Conservation (phyloP, 2,329 filamentous ascomycete genomes). For the Amauroascus niger region DNA sequence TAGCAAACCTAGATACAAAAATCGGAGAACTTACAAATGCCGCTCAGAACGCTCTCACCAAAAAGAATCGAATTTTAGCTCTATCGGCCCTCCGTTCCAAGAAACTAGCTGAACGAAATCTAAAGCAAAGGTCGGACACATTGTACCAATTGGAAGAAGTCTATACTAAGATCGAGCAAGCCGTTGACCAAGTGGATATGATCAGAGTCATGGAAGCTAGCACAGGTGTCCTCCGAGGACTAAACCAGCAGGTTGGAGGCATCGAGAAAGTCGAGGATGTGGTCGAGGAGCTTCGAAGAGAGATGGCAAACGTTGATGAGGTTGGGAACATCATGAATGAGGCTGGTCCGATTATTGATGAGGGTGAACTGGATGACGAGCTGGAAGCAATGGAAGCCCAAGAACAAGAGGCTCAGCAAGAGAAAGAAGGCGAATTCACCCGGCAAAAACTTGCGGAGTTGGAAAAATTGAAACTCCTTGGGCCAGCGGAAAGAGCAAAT, state of each 20-base stretch:
- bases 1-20: conserved; percentile 53
- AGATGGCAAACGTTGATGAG: conserved; percentile 76
- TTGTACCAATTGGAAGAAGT: conserved; percentile 75
- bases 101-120: conserved; percentile 66
- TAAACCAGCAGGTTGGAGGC: conserved; percentile 72
- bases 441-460: conserved; percentile 42
- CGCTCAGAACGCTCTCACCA: conserved; percentile 60
- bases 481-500: conserved; percentile 1
- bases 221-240: conserved; percentile 56
- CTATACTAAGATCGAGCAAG: conserved; percentile 73
- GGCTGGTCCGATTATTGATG: conserved; percentile 52
- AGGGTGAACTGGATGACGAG: conserved; percentile 78
- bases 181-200: conserved; percentile 72
- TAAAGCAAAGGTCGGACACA: conserved; percentile 62
- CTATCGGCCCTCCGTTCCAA: conserved; percentile 70
- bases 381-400: conserved; percentile 63
- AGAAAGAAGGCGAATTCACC: conserved; percentile 43
- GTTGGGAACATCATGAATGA: conserved; percentile 68
- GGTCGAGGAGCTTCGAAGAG: conserved; percentile 63
- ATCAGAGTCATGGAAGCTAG: conserved; percentile 74
- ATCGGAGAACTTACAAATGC: conserved; percentile 42
- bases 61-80: conserved; percentile 65
- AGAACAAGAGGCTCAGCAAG: conserved; percentile 40
- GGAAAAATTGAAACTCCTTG: conserved; percentile 22
- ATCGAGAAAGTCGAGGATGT: conserved; percentile 65